Base-by-base conservation (phyloP, 805 yeast species). In the Tetrapisispora arboricola region DNA sequence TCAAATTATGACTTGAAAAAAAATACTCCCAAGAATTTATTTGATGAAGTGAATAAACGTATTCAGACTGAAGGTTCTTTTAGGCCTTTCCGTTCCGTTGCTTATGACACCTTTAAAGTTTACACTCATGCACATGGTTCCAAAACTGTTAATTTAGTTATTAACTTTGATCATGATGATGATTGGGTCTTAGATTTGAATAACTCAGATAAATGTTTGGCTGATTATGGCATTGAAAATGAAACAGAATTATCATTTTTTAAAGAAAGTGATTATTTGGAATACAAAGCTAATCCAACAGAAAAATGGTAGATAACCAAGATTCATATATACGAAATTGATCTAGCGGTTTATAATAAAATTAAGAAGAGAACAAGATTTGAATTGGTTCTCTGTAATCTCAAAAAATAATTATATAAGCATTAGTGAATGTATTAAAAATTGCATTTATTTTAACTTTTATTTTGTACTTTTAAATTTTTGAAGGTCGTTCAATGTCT, bases 121-220 rank as follows among this genome's bases (percentile, higher is more conserved):
- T 92, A 92, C 64, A 83, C 95, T 22, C 87, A 86, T 57, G 97
- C 98, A 0, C 97, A 90, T 60, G 92, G 94, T 11, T 75, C 95
- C 24, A 92, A 92, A 64, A 84, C 96, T 2, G 82, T 87, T 76
- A 87, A 92, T 56, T 69, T 92, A 49, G 92, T 87, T 36, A 83
- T 92, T 47, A 92, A 92, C 58, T 73, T 92, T 58, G 95, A 85
- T 21, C 79, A 88, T 53, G 63, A 60, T 31, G 34, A 31, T 2
- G 80, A 78, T 42, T 83, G 94, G 87, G 66, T 84, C 4, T 58
- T 84, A 41, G 65, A 67, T 31, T 48, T 61, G 40, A 58, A 52
- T 28, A 67, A 67, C 44, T 33, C 40, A 7, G 58, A 44, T 9
- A 73, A 64, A 53, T 65, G 65, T n/a, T 65, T 73, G 45, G 60